These are phyloP conservation scores for Fomes fomentarius DNA, from an alignment of 1,284 basidiomycete genomes.

Conservation along the genomic window DNA sequence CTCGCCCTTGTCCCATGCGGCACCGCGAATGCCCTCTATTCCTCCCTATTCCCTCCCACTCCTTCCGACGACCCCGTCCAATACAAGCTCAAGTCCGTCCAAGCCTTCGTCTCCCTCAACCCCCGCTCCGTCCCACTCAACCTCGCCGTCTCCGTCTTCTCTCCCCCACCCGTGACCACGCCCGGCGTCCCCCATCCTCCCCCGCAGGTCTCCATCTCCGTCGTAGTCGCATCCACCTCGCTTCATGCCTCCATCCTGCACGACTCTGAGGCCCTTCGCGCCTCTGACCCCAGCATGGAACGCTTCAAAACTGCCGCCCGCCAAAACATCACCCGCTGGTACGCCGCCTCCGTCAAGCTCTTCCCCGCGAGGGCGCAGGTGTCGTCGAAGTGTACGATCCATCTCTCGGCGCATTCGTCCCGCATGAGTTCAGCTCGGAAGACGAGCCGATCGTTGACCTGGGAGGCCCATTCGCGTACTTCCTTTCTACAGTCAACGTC, in stretches of 20 bases:
- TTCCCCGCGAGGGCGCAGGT: conserved; percentile 38
- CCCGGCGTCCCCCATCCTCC: conserved; percentile 11
- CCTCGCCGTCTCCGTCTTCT: conserved; percentile 58
- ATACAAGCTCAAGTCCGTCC: conserved; percentile 59
- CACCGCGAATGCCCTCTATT: conserved; percentile 94
- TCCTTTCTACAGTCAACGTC: conserved; percentile 80
- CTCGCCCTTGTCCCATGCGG: conserved; percentile 78
- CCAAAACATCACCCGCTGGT: conserved; percentile 78
- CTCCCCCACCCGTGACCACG: conserved; percentile 34
- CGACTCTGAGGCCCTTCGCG: conserved; percentile 79
- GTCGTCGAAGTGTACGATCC: conserved; percentile 68
- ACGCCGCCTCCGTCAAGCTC: conserved; percentile 62
- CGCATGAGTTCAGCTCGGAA: conserved; percentile 34
- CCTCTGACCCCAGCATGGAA: conserved; percentile 74
- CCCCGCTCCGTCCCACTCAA: conserved; percentile 50
- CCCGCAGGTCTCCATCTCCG: conserved; percentile 43
- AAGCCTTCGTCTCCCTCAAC: conserved; percentile 44
- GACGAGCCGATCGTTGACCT: conserved; percentile 46
- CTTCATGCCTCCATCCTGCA: conserved; percentile 89
- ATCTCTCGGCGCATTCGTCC: conserved; percentile 47
- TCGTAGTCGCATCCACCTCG: conserved; percentile 75
- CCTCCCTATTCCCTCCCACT: conserved; percentile 56
- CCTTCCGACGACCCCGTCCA: conserved; percentile 31
- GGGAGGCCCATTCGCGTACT: conserved; percentile 87
- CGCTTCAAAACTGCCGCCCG: conserved; percentile 86